Percentiles rank a stretch among this genome's conserved stretches.
These are phyloP conservation scores for Coemansia sp. DNA, from an alignment of 192 early-diverging fungal genomes.

Conservation along the genomic window DNA sequence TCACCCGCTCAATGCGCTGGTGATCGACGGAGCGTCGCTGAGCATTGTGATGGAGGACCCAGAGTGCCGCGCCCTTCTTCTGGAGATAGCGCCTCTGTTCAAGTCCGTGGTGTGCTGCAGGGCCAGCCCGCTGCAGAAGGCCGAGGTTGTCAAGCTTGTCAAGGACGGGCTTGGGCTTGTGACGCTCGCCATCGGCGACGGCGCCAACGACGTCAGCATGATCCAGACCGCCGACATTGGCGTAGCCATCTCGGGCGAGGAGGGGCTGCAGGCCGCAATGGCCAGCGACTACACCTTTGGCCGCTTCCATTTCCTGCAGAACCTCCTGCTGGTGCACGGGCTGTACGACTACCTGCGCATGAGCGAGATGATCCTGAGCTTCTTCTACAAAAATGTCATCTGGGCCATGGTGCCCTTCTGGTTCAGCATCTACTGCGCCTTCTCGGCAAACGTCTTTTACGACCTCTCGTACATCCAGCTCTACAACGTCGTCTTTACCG, in stretches of 20 bases:
- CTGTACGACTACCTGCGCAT: conserved; percentile 89
- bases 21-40: conserved; percentile 82
- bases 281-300: conserved; percentile 91
- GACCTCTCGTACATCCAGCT: conserved; percentile 89
- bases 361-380: conserved; percentile 86
- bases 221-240: conserved; percentile 95
- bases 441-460: conserved; percentile 91
- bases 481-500: conserved; percentile 79
- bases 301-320: conserved; percentile 87
- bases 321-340: conserved; percentile 90
- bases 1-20: conserved; percentile 63
- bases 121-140: conserved; percentile 93
- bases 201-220: conserved; percentile 93
- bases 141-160: conserved; percentile 87
- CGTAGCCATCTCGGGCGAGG: conserved; percentile 74
- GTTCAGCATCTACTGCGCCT: conserved; percentile 93
- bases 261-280: conserved; percentile 91
- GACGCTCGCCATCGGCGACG: conserved; percentile 74
- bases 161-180: conserved; percentile 69
- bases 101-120: conserved; percentile 93
- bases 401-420: conserved; percentile 92
- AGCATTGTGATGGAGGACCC: conserved; percentile 44
- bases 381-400: conserved; percentile 96
- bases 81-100: conserved; percentile 70
- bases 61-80: conserved; percentile 40